These are phyloP conservation scores for Alternaria dauci DNA, from an alignment of 2,329 filamentous ascomycete genomes.

Conservation along the genomic window DNA sequence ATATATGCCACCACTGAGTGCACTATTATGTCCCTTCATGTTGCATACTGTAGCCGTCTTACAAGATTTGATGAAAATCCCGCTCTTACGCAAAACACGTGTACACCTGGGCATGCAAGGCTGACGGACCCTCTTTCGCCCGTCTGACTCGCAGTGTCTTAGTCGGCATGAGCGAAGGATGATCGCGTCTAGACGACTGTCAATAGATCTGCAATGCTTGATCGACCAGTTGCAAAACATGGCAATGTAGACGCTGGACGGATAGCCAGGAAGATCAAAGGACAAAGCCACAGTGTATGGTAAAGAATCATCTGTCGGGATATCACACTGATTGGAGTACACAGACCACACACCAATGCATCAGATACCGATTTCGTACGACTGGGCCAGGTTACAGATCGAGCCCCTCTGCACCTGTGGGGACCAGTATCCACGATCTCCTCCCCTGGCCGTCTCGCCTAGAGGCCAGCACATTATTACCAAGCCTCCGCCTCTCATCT, in stretches of 20 bases:
- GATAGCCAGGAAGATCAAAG: background rate
- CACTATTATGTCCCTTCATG: background rate
- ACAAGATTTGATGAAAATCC: background rate
- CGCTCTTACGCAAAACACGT: background rate
- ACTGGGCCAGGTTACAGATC: background rate
- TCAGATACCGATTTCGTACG: background rate
- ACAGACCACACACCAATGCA: background rate
- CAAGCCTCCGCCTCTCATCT: background rate
- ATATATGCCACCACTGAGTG: background rate
- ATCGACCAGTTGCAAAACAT: background rate
- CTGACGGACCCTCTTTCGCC: background rate
- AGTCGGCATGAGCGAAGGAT: background rate
- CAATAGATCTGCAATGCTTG: background rate
- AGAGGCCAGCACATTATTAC: background rate
- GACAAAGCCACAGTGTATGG: background rate
- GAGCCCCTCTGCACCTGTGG: background rate
- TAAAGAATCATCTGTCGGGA: background rate
- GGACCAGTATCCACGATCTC: background rate
- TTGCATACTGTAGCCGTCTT: background rate
- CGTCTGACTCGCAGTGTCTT: background rate
- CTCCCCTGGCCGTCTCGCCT: background rate
- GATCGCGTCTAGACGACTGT: background rate
- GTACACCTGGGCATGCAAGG: background rate
- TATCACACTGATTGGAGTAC: background rate
- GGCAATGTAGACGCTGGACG: background rate